A percentile compares a stretch with the other conserved stretches of the same genome.
Conservation (phyloP, 1,284 basidiomycete genomes). For the Irpex lacteus region DNA sequence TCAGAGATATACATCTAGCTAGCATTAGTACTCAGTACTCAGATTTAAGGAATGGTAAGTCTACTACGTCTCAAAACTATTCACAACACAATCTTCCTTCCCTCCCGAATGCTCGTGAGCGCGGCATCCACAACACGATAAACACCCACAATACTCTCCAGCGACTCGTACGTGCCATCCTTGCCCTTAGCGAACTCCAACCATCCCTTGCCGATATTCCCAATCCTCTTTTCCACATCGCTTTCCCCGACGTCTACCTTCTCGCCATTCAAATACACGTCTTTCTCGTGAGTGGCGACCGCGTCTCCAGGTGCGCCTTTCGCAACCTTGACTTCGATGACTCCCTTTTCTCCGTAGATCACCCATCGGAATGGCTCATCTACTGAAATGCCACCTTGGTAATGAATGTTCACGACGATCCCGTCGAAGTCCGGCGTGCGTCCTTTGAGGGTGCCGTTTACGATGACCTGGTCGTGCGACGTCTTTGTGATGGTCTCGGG, state of each 20-base stretch:
- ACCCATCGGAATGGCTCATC: conserved; percentile 30
- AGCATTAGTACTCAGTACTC: no score
- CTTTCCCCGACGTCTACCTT: conserved; percentile 20
- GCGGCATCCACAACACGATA: conserved; percentile 31
- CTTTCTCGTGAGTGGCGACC: conserved; percentile 21
- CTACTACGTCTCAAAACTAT: neutral
- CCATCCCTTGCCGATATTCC: conserved; percentile 23
- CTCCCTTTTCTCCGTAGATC: conserved; percentile 36
- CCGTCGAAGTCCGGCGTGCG: conserved; percentile 28
- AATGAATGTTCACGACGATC: conserved; percentile 19
- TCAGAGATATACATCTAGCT: no score
- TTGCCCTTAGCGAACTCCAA: conserved; percentile 37
- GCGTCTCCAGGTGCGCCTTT: conserved; percentile 24
- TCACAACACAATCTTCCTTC: conserved; percentile 9
- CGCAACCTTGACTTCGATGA: conserved; percentile 29
- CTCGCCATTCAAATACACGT: conserved; percentile 29
- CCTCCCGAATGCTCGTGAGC: conserved; percentile 28
- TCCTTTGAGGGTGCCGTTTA: conserved; percentile 29
- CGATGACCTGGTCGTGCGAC: conserved; percentile 27
- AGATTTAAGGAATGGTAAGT: neutral
- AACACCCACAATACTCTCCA: conserved; percentile 34
- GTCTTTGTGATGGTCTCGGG: conserved; percentile 22
- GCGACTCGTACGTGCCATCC: conserved; percentile 30
- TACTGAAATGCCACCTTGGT: neutral
- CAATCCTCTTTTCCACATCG: conserved; percentile 14